Base-by-base conservation (phyloP, 352 stramenopile species). In the Pythium rhizo-oryzae region DNA sequence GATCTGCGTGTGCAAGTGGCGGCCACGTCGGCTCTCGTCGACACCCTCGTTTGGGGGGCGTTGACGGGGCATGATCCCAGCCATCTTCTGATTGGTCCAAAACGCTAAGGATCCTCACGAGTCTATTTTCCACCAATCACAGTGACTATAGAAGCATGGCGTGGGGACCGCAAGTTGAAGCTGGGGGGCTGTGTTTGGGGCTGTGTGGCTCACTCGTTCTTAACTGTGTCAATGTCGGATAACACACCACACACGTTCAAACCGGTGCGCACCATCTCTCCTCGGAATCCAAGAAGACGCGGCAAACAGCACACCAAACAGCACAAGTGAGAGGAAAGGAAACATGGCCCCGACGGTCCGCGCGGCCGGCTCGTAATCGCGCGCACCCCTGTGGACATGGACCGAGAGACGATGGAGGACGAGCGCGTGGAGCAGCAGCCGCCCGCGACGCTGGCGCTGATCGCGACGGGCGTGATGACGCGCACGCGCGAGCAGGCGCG, bases 11-110 rank as follows among this genome's bases (percentile, higher is more conserved):
- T 28, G 19, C 4, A 44, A 58, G 43, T 9, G 19, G 25, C n/a
- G 21, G 33, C 44, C 37, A 53, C 56, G 61, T 65, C 65, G 65
- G 56, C 19, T 30, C 49, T 41, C 24, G 12, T 51, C 44, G 44
- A 51, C 44, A 51, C 44, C 7, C 2, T 7, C 35, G 28, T 33
- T 33, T 33, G 28, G 28, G 6, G 19, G n/a, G 43, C 43, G 15
- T 49, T 51, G 44, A 25, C 19, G 12, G 24, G 30, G 59, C 12
- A 59, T 63, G 63, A 39, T 65, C 47, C 63, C 52, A 47, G 9
- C 19, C 12, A 16, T 0, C 1, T 4, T 24, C 12, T 52, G 71
- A 78, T 78, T 80, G 74, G 74, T 18, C 50, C 51, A 73, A 77
- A 77, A 19, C 18, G 28, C n/a, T 18, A 9, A 18, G 19, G 25